Base-by-base conservation (phyloP, 2,329 filamentous ascomycete species). In the Ophiocordyceps camponoti-floridani region DNA sequence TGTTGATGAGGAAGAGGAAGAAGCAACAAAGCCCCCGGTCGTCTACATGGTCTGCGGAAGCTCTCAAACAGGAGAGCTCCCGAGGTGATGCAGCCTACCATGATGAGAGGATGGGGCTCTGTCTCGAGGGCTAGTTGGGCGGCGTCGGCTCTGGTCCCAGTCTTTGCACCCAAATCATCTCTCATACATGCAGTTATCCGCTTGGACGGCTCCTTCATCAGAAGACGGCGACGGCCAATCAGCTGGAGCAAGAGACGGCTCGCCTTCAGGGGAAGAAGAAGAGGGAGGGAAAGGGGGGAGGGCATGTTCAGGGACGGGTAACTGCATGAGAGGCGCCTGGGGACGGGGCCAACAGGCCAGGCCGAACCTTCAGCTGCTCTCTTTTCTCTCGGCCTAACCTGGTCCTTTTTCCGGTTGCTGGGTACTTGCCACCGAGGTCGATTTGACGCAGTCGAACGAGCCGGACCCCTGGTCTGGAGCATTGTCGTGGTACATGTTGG, bases 181-280 rank as follows among this genome's bases (percentile, higher is more conserved):
- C 44, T 40, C 44, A 46, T 40, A 37, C 42, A 47, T 51, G 50
- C 49, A 50, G 46, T 43, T 47, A 50, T 45, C 50, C 49, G 50
- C 46, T 33, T 48, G 43, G 48, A 43, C 41, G 50, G 45, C 45
- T 46, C 45, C 50, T 49, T 30, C 45, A 47, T 47, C 41, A 47
- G 40, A 43, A 40, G 41, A 19, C 33, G 44, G 23, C 40, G 12
- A 28, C 41, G 41, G n/a, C 46, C 41, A 42, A 47, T 45, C 41
- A 46, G 30, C 23, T 38, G 9, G 16, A 18, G 38, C 35, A 19
- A 19, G 37, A 47, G 33, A 33, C 33, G 40, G 19, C 28, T 26
- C 18, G 40, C 37, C 18, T 28, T 44, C 33, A 46, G 38, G 40
- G 40, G 37, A 38, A 37, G n/a, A n/a, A 13, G 31, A 16, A 23